A percentile compares a stretch with the other conserved stretches of the same genome.
Conservation (phyloP, 257 asterid species). For the Misopates orontium region DNA sequence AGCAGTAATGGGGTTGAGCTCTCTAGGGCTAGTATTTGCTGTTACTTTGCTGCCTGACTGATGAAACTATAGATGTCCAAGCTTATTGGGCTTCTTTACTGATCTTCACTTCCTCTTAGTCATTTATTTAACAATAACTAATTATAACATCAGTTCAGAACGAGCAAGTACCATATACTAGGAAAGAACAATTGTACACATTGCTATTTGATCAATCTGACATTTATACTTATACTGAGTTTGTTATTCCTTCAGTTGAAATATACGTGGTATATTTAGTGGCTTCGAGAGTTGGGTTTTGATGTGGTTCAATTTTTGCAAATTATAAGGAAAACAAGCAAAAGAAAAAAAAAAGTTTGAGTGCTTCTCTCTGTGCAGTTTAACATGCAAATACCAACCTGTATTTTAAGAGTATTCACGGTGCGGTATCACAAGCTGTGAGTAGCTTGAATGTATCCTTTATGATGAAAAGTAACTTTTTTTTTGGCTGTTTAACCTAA, state of each 20-base stretch:
- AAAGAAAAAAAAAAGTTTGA: background rate
- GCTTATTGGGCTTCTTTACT: background rate
- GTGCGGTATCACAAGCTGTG: background rate
- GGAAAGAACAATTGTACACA: background rate
- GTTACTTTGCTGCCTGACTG: conserved; percentile 4
- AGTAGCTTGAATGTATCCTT: too few species aligned
- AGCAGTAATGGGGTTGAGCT: background rate
- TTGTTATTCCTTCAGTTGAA: background rate
- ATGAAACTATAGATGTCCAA: background rate
- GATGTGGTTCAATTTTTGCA: background rate
- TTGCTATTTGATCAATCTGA: background rate
- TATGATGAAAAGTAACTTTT: too few species aligned
- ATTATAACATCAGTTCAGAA: background rate
- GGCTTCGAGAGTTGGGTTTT: background rate
- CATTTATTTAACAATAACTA: background rate
- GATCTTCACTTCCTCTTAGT: conserved; percentile 4
- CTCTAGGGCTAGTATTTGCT: conserved; percentile 14
- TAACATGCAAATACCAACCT: background rate
- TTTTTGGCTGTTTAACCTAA: too few species aligned
- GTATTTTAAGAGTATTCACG: background rate
- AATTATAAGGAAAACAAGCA: background rate
- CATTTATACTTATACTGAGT: background rate
- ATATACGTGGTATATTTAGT: too few species aligned
- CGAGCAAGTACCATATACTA: background rate
- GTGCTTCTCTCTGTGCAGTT: background rate